Percentiles rank a stretch among this genome's conserved stretches.
phyloP scores from a whole-genome alignment of 441 rosid species.

The Adansonia grandidieri region DNA sequence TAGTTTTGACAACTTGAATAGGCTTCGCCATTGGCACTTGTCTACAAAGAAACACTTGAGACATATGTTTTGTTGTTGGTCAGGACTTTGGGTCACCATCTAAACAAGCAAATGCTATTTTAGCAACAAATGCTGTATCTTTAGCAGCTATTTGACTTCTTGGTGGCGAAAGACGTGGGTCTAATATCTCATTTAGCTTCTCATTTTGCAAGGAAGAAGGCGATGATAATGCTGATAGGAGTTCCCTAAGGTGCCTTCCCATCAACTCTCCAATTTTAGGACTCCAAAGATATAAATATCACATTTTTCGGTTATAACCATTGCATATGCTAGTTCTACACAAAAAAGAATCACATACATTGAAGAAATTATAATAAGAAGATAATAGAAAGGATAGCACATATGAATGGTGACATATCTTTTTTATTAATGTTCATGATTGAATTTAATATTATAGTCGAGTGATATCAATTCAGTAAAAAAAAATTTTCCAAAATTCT shows the following conservation, averaged over 20 bases:
- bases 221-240: background rate
- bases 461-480: too few relatives aligned
- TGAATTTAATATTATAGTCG: too few relatives aligned
- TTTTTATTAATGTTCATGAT: too few relatives aligned
- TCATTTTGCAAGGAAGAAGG: background rate
- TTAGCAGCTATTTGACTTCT: background rate
- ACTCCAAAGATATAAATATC: conserved; percentile 19
- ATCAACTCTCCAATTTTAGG: background rate
- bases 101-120: background rate
- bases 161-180: background rate
- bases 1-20: too few relatives aligned
- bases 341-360: background rate
- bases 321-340: too few relatives aligned
- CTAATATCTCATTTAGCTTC: background rate
- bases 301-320: background rate
- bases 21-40: too few relatives aligned
- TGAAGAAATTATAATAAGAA: background rate
- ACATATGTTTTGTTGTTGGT: background rate
- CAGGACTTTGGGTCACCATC: background rate
- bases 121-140: background rate
- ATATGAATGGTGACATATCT: too few relatives aligned
- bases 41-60: background rate
- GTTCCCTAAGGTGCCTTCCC: background rate
- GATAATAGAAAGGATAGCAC: background rate
- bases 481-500: too few relatives aligned